Conservation (phyloP, 2,329 filamentous ascomycete species). For the Colletotrichum salicis region DNA sequence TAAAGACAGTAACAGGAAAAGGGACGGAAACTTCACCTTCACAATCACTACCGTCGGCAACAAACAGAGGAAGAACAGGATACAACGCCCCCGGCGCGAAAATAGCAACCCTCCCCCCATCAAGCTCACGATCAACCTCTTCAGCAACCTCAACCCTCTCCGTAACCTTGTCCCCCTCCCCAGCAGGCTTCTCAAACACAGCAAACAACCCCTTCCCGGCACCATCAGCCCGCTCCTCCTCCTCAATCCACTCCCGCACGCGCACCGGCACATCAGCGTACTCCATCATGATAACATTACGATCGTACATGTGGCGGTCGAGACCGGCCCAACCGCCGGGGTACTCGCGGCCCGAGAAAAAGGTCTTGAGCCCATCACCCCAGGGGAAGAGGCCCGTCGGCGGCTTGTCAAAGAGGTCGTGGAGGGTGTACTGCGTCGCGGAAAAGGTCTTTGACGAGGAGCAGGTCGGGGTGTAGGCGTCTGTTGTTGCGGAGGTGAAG, state of each 20-base stretch:
- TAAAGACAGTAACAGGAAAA: no score
- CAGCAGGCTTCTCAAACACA: conserved; percentile 52
- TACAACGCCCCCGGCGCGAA: conserved; percentile 57
- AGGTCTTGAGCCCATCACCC: conserved; percentile 51
- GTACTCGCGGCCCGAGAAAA: conserved; percentile 55
- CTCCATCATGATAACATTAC: conserved; percentile 59
- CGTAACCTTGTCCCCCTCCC: conserved; percentile 51
- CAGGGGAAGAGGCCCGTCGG: conserved; percentile 53
- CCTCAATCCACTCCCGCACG: conserved; percentile 61
- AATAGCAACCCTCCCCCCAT: conserved; percentile 48
- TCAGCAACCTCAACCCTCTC: conserved; percentile 45
- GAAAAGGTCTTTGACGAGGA: conserved; percentile 47
- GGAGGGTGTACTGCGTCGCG: conserved; percentile 55
- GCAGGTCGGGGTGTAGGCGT: conserved; percentile 49
- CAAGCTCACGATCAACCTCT: conserved; percentile 40
- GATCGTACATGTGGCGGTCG: conserved; percentile 62
- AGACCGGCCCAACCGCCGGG: conserved; percentile 64
- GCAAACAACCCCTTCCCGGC: conserved; percentile 52
- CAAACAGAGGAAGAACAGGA: conserved; percentile 54
- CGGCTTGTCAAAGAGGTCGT: conserved; percentile 51
- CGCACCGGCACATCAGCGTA: conserved; percentile 54
- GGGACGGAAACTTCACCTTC: conserved; percentile 43
- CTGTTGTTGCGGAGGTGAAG: conserved; percentile 42
- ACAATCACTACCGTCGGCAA: conserved; percentile 49
- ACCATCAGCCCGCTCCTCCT: conserved; percentile 47